These are phyloP conservation scores for Ascoidea rubescens DNA, from an alignment of 805 yeast species.

Conservation along the genomic window DNA sequence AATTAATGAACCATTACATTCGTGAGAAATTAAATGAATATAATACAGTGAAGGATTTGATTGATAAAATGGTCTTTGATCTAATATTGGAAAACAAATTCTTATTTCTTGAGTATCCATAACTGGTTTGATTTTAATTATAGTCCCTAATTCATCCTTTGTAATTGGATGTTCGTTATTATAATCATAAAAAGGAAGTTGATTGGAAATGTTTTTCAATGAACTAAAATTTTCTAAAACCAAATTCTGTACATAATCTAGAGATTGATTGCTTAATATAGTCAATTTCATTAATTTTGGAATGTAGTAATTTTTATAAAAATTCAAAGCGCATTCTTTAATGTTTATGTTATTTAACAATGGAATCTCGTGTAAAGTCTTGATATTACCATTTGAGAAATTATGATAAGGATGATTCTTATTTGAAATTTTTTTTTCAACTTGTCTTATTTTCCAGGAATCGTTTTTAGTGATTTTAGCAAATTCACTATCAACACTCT, in stretches of 20 bases:
- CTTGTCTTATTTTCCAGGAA: slow-evolving; percentile 76
- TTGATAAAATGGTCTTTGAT: slow-evolving; percentile 52
- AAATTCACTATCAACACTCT: slow-evolving; percentile 93
- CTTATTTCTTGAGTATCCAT: slow-evolving; percentile 63
- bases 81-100: slow-evolving; percentile 66
- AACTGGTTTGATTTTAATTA: slow-evolving; percentile 65
- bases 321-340: slow-evolving; percentile 67
- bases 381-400: slow-evolving; percentile 79
- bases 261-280: slow-evolving; percentile 66
- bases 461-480: slow-evolving; percentile 89
- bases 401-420: slow-evolving; percentile 72
- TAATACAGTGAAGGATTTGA: slow-evolving; percentile 56
- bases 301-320: slow-evolving; percentile 60
- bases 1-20: slow-evolving; percentile 74
- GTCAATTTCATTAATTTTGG: slow-evolving; percentile 83
- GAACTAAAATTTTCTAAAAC: slow-evolving; percentile 28
- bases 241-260: slow-evolving; percentile 64
- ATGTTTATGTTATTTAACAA: slow-evolving; percentile 48
- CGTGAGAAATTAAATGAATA: slow-evolving; percentile 86
- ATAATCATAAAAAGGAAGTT: slow-evolving; percentile 28
- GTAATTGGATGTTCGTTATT: slow-evolving; percentile 29
- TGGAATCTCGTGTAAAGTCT: slow-evolving; percentile 63
- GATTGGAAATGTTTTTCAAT: slow-evolving; percentile 1
- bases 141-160: slow-evolving; percentile 31
- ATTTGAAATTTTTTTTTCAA: slow-evolving; percentile 64